Evolutionary conservation across 441 rosid species (phyloP).

Genomic region (Euphorbia corollata): DNA sequence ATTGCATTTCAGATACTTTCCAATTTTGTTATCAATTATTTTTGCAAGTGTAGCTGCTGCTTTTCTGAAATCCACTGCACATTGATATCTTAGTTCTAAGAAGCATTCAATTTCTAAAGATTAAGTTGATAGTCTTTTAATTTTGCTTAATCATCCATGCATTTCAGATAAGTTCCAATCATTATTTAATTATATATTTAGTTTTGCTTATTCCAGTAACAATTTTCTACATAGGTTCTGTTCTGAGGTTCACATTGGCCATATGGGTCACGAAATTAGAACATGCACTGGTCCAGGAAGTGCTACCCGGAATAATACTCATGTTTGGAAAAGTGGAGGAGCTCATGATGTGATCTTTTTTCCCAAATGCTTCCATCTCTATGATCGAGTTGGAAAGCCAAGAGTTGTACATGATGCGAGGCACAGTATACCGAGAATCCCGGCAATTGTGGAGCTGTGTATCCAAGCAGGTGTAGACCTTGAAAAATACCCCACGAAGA

Average conservation of each 20-base stretch:
- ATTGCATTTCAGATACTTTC: background rate
- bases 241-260: slow-evolving; percentile 65
- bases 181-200: background rate
- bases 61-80: background rate
- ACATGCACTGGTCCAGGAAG: slow-evolving; percentile 62
- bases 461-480: slow-evolving; percentile 72
- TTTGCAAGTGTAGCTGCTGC: background rate
- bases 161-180: background rate
- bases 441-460: slow-evolving; percentile 73
- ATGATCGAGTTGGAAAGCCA: slow-evolving; percentile 71
- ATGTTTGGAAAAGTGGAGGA: slow-evolving; percentile 71
- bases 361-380: slow-evolving; percentile 69
- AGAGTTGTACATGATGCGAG: slow-evolving; percentile 60
- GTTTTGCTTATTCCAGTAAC: background rate
- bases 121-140: background rate
- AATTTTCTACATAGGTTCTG: slow-evolving; percentile 44
- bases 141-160: background rate
- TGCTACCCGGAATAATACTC: slow-evolving; percentile 54
- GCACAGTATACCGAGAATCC: slow-evolving; percentile 38
- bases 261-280: slow-evolving; percentile 61
- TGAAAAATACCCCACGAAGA: slow-evolving; percentile 49
- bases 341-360: slow-evolving; percentile 41
- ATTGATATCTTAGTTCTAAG: background rate
- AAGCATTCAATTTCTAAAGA: background rate
- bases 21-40: background rate